These are phyloP conservation scores for Onygena corvina DNA, from an alignment of 2,329 filamentous ascomycete species.

Conservation along the genomic window DNA sequence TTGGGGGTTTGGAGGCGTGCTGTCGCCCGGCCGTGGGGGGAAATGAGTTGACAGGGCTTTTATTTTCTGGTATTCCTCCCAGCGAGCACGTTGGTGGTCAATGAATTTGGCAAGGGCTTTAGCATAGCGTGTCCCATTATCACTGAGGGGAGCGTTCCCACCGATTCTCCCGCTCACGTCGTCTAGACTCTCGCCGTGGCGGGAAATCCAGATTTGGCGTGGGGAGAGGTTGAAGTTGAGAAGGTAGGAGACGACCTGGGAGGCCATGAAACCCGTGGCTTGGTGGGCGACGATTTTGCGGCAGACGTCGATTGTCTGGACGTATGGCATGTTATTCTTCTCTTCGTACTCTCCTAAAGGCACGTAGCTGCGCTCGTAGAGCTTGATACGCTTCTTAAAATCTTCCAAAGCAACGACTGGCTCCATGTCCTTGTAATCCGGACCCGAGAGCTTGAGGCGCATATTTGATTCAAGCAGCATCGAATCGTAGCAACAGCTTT, in stretches of 20 bases:
- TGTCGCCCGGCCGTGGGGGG: slow-evolving; percentile 81
- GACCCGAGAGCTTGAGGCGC: slow-evolving; percentile 88
- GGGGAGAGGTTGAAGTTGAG: slow-evolving; percentile 95
- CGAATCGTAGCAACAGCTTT: slow-evolving; percentile 81
- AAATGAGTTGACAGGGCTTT: slow-evolving; percentile 67
- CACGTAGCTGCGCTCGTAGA: slow-evolving; percentile 90
- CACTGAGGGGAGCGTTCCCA: slow-evolving; percentile 73
- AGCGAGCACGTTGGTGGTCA: slow-evolving; percentile 63
- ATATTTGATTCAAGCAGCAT: slow-evolving; percentile 87
- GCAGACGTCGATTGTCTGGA: slow-evolving; percentile 95
- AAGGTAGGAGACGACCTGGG: slow-evolving; percentile 85
- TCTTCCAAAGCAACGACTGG: slow-evolving; percentile 72
- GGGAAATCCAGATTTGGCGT: slow-evolving; percentile 93
- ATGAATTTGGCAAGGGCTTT: slow-evolving; percentile 73
- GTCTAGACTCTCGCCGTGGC: slow-evolving; percentile 83
- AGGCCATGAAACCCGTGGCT: slow-evolving; percentile 80
- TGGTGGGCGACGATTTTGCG: slow-evolving; percentile 86
- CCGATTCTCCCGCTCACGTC: slow-evolving; percentile 82
- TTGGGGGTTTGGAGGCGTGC: slow-evolving; percentile 89
- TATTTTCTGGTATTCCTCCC: slow-evolving; percentile 70
- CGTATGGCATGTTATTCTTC: slow-evolving; percentile 79
- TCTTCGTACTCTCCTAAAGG: slow-evolving; percentile 87
- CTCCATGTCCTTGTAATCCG: slow-evolving; percentile 92
- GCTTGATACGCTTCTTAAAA: slow-evolving; percentile 81
- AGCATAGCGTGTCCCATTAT: slow-evolving; percentile 68